Conservation (phyloP, 805 yeast species). For the Priceomyces melissophilus region DNA sequence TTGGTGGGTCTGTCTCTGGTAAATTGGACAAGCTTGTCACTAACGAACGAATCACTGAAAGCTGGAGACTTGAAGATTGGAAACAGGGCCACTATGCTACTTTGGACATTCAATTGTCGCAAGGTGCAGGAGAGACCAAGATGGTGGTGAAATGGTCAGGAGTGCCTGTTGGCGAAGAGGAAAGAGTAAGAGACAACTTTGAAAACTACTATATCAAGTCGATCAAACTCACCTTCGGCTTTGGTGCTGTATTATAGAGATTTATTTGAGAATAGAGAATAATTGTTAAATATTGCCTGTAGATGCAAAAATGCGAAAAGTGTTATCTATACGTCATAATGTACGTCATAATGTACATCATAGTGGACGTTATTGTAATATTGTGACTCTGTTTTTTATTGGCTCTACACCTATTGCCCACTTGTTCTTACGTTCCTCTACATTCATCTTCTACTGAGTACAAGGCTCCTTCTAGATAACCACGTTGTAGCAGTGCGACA, state of each 20-base stretch:
- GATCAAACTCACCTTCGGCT: constrained; percentile 89
- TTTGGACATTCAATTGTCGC: constrained; percentile 61
- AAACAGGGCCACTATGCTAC: constrained; percentile 75
- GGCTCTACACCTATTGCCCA: no score
- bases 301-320: no score
- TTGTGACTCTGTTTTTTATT: no score
- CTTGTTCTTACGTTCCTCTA: no score
- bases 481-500: no score
- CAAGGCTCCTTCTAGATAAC: no score
- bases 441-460: no score
- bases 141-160: constrained; percentile 79
- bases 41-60: constrained; percentile 59
- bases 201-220: constrained; percentile 86
- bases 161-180: constrained; percentile 94
- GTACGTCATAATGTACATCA: no score
- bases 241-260: constrained; percentile 77
- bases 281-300: no score
- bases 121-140: constrained; percentile 81
- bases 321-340: no score
- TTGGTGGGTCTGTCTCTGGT: constrained; percentile 86
- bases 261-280: no score
- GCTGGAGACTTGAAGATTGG: constrained; percentile 92
- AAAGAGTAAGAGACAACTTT: constrained; percentile 77
- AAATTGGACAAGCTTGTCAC: constrained; percentile 57
- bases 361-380: no score